A percentile compares a stretch with the other conserved stretches of the same genome.
phyloP scores from a whole-genome alignment of 257 asterid genomes.

The Anisodus acutangulus region DNA sequence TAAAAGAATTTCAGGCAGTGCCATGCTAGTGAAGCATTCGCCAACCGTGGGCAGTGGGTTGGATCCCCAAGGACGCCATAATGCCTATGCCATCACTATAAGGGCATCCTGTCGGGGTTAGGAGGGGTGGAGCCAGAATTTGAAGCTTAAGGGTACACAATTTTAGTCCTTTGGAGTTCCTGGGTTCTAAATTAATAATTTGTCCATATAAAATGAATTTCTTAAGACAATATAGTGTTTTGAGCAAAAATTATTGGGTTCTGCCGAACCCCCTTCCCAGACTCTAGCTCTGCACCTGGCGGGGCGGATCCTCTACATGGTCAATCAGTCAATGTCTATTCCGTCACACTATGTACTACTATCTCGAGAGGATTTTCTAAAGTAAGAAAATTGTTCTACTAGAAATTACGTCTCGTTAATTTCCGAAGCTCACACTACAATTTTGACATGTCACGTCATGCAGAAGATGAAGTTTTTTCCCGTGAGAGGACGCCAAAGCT shows the following conservation, averaged over 20 bases:
- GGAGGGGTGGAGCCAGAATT: neutral
- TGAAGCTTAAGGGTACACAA: no score
- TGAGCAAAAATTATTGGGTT: no score
- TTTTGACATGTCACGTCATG: neutral
- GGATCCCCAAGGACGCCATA: no score
- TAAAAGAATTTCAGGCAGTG: neutral
- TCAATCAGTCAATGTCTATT: neutral
- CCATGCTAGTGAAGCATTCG: neutral
- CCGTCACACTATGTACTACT: neutral
- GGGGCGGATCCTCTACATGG: neutral
- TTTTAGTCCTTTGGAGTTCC: no score
- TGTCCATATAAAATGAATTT: no score
- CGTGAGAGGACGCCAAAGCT: neutral
- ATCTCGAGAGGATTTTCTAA: neutral
- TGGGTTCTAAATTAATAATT: no score
- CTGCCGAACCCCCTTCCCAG: no score
- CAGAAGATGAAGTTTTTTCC: neutral
- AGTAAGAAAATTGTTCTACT: neutral
- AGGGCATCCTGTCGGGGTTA: neutral
- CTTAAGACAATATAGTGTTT: no score
- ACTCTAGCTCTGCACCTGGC: no score
- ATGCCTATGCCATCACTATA: neutral
- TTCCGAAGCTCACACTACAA: neutral
- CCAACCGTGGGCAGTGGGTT: no score
- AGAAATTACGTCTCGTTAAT: neutral